Evolutionary conservation across 2,329 filamentous ascomycete species (phyloP).

Genomic region (Cyclaneusma minus): DNA sequence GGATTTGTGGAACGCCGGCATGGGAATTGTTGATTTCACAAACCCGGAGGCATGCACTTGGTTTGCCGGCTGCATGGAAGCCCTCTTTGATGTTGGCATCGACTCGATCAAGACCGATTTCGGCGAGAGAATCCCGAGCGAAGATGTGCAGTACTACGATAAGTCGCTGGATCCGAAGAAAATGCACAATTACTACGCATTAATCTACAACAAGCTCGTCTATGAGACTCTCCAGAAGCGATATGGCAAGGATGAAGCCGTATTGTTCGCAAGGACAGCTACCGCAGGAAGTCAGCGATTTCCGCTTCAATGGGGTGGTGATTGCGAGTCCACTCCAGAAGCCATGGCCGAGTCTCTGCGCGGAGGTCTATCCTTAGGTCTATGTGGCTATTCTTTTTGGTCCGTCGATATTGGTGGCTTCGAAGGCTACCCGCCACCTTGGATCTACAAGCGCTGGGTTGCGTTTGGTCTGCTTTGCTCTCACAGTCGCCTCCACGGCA

Average conservation of each 20-base stretch:
- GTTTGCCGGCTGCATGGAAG: slow-evolving; percentile 34
- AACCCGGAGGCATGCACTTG: slow-evolving; percentile 41
- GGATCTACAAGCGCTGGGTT: slow-evolving; percentile 49
- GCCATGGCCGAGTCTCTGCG: slow-evolving; percentile 46
- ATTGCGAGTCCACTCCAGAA: slow-evolving; percentile 46
- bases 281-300: slow-evolving; percentile 43
- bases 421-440: slow-evolving; percentile 38
- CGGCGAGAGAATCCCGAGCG: slow-evolving; percentile 41
- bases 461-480: slow-evolving; percentile 46
- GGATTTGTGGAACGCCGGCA: slow-evolving; percentile 49
- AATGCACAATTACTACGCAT: slow-evolving; percentile 51
- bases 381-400: slow-evolving; percentile 45
- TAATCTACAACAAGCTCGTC: slow-evolving; percentile 44
- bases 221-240: slow-evolving; percentile 34
- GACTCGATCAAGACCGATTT: slow-evolving; percentile 51
- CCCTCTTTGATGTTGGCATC: slow-evolving; percentile 41
- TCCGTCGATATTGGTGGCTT: slow-evolving; percentile 48
- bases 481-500: slow-evolving; percentile 43
- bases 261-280: slow-evolving; percentile 42
- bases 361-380: slow-evolving; percentile 38
- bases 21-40: slow-evolving; percentile 47
- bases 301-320: slow-evolving; percentile 45
- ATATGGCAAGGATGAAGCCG: slow-evolving; percentile 32
- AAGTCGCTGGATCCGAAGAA: slow-evolving; percentile 30
- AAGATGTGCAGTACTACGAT: slow-evolving; percentile 38